These are phyloP conservation scores for Vitellaria paradoxa DNA, from an alignment of 179 eudicot genomes.

Conservation along the genomic window DNA sequence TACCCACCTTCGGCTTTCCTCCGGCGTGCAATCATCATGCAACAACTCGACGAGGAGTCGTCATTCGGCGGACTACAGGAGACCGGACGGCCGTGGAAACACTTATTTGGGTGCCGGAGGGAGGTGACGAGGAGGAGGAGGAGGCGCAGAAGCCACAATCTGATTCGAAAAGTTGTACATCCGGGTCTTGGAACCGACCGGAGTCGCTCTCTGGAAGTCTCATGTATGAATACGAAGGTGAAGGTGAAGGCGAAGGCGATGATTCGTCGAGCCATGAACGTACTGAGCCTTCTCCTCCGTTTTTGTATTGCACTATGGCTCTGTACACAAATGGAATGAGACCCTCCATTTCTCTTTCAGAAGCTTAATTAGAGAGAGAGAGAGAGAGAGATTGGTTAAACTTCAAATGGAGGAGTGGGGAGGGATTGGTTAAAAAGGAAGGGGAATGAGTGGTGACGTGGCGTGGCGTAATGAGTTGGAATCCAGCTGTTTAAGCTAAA, in stretches of 20 bases:
- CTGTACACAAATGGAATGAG: slow-evolving; percentile 46
- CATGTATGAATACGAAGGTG: slow-evolving; percentile 30
- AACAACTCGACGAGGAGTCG: slow-evolving; percentile 16
- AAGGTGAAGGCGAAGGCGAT: not conserved
- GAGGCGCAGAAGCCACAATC: slow-evolving; percentile 15
- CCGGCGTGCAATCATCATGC: slow-evolving; percentile 7
- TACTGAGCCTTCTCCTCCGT: slow-evolving; percentile 19
- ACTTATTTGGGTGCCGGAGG: slow-evolving; percentile 20
- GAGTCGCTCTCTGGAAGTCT: slow-evolving; percentile 48
- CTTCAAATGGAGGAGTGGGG: not conserved
- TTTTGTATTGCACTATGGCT: slow-evolving; percentile 41
- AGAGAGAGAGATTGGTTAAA: not conserved
- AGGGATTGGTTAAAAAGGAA: slow-evolving; percentile 8
- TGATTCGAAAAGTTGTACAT: slow-evolving; percentile 17
- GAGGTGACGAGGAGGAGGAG: slow-evolving; percentile 20
- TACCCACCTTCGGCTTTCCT: not conserved
- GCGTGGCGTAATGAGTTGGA: slow-evolving; percentile 30
- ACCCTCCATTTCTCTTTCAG: slow-evolving; percentile 37
- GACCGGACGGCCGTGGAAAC: slow-evolving; percentile 23
- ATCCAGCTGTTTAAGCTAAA: slow-evolving; percentile 13
- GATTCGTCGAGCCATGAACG: slow-evolving; percentile 26
- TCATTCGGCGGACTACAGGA: slow-evolving; percentile 9
- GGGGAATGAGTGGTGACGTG: not conserved
- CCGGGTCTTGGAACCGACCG: slow-evolving; percentile 27
- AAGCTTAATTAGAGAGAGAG: not conserved